Evolutionary conservation across 2,329 filamentous ascomycete genomes (phyloP).

Genomic region (Xylariaceae sp.): DNA sequence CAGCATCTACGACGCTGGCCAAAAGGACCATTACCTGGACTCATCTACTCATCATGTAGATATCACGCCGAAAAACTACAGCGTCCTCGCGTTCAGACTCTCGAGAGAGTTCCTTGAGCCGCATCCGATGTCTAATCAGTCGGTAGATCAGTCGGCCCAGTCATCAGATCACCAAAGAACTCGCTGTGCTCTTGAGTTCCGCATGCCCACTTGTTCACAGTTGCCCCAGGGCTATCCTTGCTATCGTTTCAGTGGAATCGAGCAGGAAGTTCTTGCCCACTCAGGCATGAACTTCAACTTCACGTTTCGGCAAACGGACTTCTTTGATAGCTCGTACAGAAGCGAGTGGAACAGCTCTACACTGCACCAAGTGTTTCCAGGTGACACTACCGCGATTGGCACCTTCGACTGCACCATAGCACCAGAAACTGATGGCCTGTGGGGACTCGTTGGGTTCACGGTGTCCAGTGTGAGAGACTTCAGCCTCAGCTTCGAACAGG

Average conservation of each 20-base stretch:
- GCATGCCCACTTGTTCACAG: conserved; percentile 28
- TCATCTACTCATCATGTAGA: too few species aligned
- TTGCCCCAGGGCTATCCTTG: conserved; percentile 31
- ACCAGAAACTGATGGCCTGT: conserved; percentile 5
- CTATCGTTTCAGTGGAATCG: conserved; percentile 29
- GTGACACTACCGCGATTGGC: conserved; percentile 24
- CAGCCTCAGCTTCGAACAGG: conserved; percentile 28
- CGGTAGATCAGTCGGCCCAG: conserved; percentile 25
- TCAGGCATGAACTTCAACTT: conserved; percentile 29
- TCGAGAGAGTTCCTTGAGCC: too few species aligned
- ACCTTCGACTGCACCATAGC: conserved; percentile 25
- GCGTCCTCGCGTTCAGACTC: too few species aligned
- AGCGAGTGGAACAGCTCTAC: conserved; percentile 23
- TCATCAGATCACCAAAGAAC: conserved; percentile 7
- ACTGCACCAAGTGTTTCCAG: conserved; percentile 29
- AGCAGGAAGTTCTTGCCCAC: conserved; percentile 26
- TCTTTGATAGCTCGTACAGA: conserved; percentile 6
- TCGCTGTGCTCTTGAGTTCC: conserved; percentile 31
- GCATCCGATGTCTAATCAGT: too few species aligned
- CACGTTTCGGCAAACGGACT: conserved; percentile 8
- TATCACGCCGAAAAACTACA: too few species aligned
- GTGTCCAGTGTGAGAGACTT: conserved; percentile 28
- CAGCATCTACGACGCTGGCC: too few species aligned
- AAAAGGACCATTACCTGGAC: too few species aligned
- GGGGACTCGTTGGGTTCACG: conserved; percentile 25